phyloP scores from a whole-genome alignment of 768 basidiomycete species.

The Suillus hirtellus region DNA sequence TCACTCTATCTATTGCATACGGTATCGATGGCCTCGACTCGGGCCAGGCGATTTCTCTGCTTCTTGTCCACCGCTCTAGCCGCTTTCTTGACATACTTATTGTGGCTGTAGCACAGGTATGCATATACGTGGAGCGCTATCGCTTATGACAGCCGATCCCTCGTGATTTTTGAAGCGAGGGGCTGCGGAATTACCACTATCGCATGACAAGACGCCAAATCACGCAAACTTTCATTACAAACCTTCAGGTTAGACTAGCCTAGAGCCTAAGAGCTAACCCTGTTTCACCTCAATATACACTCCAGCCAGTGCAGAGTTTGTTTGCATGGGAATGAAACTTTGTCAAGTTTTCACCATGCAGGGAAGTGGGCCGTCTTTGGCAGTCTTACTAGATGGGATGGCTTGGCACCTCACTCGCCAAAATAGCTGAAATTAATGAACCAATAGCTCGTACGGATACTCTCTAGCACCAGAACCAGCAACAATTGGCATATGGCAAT shows the following conservation, averaged over 20 bases:
- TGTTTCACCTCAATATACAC: not conserved
- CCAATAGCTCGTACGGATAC: not conserved
- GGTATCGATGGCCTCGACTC: not conserved
- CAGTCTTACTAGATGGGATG: not conserved
- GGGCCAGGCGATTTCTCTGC: not conserved
- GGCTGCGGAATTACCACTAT: not conserved
- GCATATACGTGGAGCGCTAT: not conserved
- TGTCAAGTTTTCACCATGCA: not conserved
- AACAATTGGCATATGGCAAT: not conserved
- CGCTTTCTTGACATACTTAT: not conserved
- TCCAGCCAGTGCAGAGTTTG: not conserved
- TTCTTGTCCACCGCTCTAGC: not conserved
- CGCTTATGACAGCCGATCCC: not conserved
- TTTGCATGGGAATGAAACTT: not conserved
- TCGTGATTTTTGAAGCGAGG: not conserved
- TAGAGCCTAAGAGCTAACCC: not conserved
- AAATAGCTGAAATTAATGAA: not conserved
- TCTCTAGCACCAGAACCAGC: not conserved
- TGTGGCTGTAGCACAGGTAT: not conserved
- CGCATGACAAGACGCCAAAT: not conserved
- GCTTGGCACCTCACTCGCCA: not conserved
- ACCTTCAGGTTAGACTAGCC: not conserved
- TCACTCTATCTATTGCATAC: not conserved
- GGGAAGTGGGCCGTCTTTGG: not conserved
- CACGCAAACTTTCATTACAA: not conserved